A percentile compares a stretch with the other conserved stretches of the same genome.
Conservation (phyloP, 164 flowering plant genomes). For the Sedum album region DNA sequence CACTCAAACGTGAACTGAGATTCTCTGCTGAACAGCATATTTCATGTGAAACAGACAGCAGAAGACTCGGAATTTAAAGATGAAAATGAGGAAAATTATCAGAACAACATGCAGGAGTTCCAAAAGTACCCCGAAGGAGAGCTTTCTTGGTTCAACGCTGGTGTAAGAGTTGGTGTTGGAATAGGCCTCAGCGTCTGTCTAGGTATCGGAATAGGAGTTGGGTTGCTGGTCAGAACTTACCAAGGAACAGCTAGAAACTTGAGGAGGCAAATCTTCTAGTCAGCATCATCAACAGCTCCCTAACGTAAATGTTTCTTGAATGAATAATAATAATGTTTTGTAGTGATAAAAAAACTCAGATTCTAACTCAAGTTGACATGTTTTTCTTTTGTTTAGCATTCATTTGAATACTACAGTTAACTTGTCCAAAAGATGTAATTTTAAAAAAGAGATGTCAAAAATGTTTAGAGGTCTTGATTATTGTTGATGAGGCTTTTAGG, state of each 20-base stretch:
- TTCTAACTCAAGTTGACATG: not conserved
- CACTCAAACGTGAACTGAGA: not conserved
- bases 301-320: not conserved
- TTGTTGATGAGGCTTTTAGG: constrained; percentile 52
- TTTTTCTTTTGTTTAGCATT: not conserved
- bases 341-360: not conserved
- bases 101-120: not conserved
- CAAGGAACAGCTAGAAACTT: constrained; percentile 5
- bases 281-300: not conserved
- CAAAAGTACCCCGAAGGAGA: not conserved
- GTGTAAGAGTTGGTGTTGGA: constrained; percentile 1
- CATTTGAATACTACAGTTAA: not conserved
- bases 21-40: not conserved
- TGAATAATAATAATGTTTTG: not conserved
- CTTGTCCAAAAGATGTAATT: too few species aligned
- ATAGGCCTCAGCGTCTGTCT: constrained; percentile 8
- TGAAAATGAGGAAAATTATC: not conserved
- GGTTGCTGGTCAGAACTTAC: constrained; percentile 7
- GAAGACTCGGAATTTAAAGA: not conserved
- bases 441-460: too few species aligned
- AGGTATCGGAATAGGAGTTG: constrained; percentile 6
- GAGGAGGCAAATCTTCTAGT: not conserved
- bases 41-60: not conserved
- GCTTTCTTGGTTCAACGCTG: constrained; percentile 6
- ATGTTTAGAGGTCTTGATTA: constrained; percentile 55